Base-by-base conservation (phyloP, 192 early-diverging fungal species). In the Ambispora gerdemannii region DNA sequence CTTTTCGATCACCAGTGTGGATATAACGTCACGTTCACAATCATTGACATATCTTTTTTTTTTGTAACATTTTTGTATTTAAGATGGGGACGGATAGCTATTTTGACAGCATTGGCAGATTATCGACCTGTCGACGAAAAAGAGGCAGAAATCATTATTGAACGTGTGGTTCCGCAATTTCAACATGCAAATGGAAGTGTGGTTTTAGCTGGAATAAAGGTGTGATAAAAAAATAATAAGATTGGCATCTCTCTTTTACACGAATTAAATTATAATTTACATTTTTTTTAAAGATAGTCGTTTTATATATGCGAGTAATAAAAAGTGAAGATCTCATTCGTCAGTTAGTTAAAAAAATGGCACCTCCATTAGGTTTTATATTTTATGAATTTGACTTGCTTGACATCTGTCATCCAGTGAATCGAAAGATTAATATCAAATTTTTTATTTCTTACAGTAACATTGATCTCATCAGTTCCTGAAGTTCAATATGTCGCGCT, bases 401-500 rank as follows among this genome's bases (percentile, higher is more conserved):
- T n/a, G n/a, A n/a, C n/a, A n/a, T n/a, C n/a, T n/a, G n/a, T n/a
- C n/a, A n/a, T n/a, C n/a, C n/a, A n/a, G n/a, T n/a, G n/a, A n/a
- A n/a, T n/a, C n/a, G n/a, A n/a, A n/a, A n/a, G n/a, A n/a, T n/a
- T n/a, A n/a, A n/a, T 76, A 4, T 4, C 28, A 25, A 22, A 52
- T 75, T 3, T 70, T 25, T 17, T 50, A 15, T 75, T 30, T 28
- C 19, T 34, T 53, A 10, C 72, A 86, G 92, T 97, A 15, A 95
- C 96, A 0, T 82, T 98, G 31, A 76, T 98, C 43, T 77, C 86
- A 22, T 87, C 88, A 24, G 89, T 90, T 22, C 91, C 95, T 7
- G 97, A 99, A 76, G 92, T 99, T 31, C 95, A 97, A 81, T 99
- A 95, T 73, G 94, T 99, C 22, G 91, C 97, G 8, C 82, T 98